phyloP scores from a whole-genome alignment of 345 rosid species.

The thale cress (Arabidopsis thaliana) region DNA sequence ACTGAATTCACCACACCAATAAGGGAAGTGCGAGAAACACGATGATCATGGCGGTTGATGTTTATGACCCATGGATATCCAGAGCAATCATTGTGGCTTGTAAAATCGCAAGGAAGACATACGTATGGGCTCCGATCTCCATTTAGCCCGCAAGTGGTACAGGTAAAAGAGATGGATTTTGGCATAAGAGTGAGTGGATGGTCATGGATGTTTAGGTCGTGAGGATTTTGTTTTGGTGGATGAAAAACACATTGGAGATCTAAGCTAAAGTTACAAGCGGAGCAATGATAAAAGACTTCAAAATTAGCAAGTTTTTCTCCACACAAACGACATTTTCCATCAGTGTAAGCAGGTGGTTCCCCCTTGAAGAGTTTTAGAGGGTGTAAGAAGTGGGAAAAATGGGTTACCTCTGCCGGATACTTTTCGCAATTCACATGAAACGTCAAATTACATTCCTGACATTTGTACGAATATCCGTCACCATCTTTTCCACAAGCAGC shows the following conservation, averaged over 20 bases:
- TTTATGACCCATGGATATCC: background rate
- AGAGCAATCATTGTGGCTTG: no score
- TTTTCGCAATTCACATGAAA: conserved; percentile 1
- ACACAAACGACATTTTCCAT: conserved; percentile 5
- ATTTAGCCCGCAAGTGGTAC: no score
- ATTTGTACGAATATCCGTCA: background rate
- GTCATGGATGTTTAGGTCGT: no score
- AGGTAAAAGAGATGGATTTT: no score
- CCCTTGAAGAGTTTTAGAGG: conserved; percentile 4
- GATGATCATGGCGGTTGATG: conserved; percentile 1
- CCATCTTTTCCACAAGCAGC: background rate
- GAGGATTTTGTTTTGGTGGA: no score
- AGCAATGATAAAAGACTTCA: no score
- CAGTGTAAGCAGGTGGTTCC: conserved; percentile 1
- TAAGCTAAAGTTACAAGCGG: no score
- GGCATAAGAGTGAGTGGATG: no score
- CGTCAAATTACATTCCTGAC: background rate
- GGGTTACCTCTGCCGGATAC: background rate
- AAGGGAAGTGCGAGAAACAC: background rate
- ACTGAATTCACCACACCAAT: background rate
- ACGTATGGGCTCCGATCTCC: no score
- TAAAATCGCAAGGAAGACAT: no score
- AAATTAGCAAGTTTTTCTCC: background rate
- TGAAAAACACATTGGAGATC: no score
- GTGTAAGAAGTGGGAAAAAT: background rate